phyloP scores from a whole-genome alignment of 2,329 filamentous ascomycete species.

The Magnaporthiopsis rhizophila region DNA sequence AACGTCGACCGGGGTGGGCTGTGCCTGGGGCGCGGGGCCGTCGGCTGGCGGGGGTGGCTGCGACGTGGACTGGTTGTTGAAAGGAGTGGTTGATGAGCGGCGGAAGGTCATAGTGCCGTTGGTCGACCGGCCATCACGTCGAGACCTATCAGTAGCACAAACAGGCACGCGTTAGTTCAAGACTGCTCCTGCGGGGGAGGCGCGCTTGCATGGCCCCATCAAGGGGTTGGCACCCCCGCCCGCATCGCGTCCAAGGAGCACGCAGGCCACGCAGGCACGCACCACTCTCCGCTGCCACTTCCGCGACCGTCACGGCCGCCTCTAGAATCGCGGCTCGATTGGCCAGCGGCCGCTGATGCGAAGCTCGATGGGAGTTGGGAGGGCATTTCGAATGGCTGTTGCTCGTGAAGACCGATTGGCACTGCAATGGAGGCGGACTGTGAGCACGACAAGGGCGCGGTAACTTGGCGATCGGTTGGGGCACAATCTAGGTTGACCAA shows the following conservation, averaged over 20 bases:
- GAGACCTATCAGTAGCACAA: constrained; percentile 36
- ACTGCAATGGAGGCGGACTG: background rate
- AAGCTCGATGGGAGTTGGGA: constrained; percentile 76
- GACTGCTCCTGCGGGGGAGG: constrained; percentile 3
- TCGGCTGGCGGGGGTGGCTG: constrained; percentile 12
- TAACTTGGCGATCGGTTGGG: background rate
- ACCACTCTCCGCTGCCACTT: constrained; percentile 63
- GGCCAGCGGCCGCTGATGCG: constrained; percentile 73
- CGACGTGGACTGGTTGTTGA: constrained; percentile 20
- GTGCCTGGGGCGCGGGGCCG: constrained; percentile 18
- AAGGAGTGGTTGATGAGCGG: constrained; percentile 52
- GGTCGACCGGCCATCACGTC: constrained; percentile 47
- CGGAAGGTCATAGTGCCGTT: constrained; percentile 60
- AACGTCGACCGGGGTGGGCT: constrained; percentile 24
- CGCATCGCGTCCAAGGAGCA: background rate
- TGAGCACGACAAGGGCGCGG: background rate
- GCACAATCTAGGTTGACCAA: background rate
- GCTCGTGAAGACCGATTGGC: constrained; percentile 8
- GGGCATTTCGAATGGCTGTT: constrained; percentile 42
- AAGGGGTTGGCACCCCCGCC: background rate
- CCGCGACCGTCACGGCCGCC: constrained; percentile 49
- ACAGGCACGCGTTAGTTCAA: constrained; percentile 4
- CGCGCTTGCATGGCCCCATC: background rate
- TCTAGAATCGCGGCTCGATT: constrained; percentile 52
- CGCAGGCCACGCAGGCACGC: constrained; percentile 28